Conservation (phyloP, 2,329 filamentous ascomycete species). For the Penicillium sp. region DNA sequence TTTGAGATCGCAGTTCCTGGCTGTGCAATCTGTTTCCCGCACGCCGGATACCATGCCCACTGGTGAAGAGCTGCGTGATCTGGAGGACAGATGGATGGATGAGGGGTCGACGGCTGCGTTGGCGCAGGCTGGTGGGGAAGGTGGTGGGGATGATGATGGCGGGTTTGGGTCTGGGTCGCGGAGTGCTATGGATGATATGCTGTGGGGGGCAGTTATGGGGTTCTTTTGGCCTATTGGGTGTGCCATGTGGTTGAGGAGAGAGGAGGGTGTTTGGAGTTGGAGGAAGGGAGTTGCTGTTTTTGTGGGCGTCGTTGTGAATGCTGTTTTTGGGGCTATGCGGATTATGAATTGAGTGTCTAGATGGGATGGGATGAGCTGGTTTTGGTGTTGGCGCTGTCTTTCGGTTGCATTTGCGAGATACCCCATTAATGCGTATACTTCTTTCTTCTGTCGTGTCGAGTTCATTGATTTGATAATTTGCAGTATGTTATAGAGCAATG, state of each 20-base stretch:
- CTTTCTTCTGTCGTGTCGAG: neutral
- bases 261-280: constrained; percentile 81
- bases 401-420: constrained; percentile 19
- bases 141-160: constrained; percentile 38
- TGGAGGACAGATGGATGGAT: constrained; percentile 93
- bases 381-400: neutral
- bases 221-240: constrained; percentile 94
- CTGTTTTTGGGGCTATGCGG: constrained; percentile 67
- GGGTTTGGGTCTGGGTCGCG: constrained; percentile 39
- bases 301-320: constrained; percentile 75
- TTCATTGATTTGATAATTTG: neutral
- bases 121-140: constrained; percentile 42
- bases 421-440: constrained; percentile 6
- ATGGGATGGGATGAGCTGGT: neutral
- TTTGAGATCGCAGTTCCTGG: constrained; percentile 81
- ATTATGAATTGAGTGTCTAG: constrained; percentile 41
- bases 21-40: constrained; percentile 73
- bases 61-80: constrained; percentile 65
- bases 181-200: constrained; percentile 73
- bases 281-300: constrained; percentile 82
- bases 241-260: constrained; percentile 75
- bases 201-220: constrained; percentile 82
- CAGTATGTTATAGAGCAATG: neutral
- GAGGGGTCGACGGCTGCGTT: constrained; percentile 43
- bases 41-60: constrained; percentile 87